Evolutionary conservation across 768 basidiomycete genomes (phyloP), one percentile per base, ranked within the genome.

Genomic region (Xerocomus potaroensis): DNA sequence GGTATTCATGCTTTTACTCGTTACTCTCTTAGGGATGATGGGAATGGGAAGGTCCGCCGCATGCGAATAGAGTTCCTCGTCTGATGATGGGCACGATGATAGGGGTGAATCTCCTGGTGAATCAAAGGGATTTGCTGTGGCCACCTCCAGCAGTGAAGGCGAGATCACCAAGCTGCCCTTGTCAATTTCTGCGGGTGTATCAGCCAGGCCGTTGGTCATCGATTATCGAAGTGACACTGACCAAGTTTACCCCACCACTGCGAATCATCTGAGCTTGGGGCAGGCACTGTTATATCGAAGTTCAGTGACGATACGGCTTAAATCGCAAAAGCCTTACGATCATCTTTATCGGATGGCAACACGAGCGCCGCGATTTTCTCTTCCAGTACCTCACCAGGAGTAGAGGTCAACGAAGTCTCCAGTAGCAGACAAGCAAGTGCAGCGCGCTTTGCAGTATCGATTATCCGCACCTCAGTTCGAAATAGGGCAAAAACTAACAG

Each of bases 221-320:
- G 35, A 18, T 1, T 16, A 12, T 16, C 37, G 37, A 30, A 51
- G 37, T 15, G 14, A 22, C 31, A 36, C 71, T 50, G 58, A 85
- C 90, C 84, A 62, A 79, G 78, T 35, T 65, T 69, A 47, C 86
- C 75, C 91, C 91, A 93, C 91, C 91, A 93, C 10, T 78, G 77
- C 2, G 67, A 60, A 31, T 84, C 81, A 36, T 89, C 86, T 2
- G 85, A 79, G 60, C 90, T 92, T 1, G 91, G 91, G 5, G 81
- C 83, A n/a, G 91, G 91, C 18, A 91, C 91, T 92, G 53, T 22
- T 50, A 15, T 29, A 45, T 32, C 4, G 34, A 33, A 46, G 31
- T 23, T 55, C 27, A 54, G 55, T 42, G 15, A 39, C 27, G 9
- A 14, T 4, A 11, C 10, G 37, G 31, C 26, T 14, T 15, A 32